A percentile compares a stretch with the other conserved stretches of the same genome.
These are phyloP conservation scores for Asterella californica DNA, from an alignment of 225 moss, liverwort and hornwort genomes.

Conservation along the genomic window DNA sequence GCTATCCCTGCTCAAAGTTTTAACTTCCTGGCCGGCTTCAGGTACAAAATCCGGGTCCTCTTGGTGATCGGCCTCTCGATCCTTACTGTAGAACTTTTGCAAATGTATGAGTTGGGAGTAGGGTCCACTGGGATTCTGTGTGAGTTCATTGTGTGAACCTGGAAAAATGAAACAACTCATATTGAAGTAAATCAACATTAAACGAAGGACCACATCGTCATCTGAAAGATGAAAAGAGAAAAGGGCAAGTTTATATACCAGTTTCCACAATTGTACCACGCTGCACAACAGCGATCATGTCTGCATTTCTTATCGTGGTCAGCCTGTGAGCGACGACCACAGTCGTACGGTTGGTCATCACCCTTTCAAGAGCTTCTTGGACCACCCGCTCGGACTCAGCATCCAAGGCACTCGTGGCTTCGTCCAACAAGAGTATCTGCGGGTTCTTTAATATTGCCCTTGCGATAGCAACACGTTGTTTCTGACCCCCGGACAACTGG, in stretches of 20 bases:
- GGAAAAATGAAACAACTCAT: conserved; percentile 1
- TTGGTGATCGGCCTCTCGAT: conserved; percentile 1
- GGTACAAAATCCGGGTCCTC: conserved; percentile 26
- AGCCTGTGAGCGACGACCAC: conserved; percentile 89
- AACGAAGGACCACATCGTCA: background rate
- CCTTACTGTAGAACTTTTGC: conserved; percentile 56
- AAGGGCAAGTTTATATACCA: conserved; percentile 38
- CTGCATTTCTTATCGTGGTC: conserved; percentile 81
- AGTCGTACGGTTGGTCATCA: conserved; percentile 85
- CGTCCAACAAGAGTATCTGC: conserved; percentile 74
- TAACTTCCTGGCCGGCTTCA: conserved; percentile 29
- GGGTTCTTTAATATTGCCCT: conserved; percentile 92
- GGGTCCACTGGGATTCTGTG: conserved; percentile 57
- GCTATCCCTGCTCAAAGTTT: conserved; percentile 7
- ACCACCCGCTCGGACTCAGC: conserved; percentile 80
- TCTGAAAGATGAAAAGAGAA: background rate
- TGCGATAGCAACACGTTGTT: conserved; percentile 93
- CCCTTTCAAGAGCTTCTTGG: conserved; percentile 81
- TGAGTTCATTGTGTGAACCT: conserved; percentile 77
- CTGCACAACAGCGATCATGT: conserved; percentile 86
- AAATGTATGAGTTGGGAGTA: conserved; percentile 75
- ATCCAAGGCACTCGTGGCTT: conserved; percentile 98
- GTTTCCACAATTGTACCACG: conserved; percentile 82
- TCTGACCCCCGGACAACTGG: conserved; percentile 94
- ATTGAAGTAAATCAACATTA: background rate